A percentile compares a stretch with the other conserved stretches of the same genome.
phyloP scores from a whole-genome alignment of 495 filamentous ascomycete genomes.

The Penicillium soppii region DNA sequence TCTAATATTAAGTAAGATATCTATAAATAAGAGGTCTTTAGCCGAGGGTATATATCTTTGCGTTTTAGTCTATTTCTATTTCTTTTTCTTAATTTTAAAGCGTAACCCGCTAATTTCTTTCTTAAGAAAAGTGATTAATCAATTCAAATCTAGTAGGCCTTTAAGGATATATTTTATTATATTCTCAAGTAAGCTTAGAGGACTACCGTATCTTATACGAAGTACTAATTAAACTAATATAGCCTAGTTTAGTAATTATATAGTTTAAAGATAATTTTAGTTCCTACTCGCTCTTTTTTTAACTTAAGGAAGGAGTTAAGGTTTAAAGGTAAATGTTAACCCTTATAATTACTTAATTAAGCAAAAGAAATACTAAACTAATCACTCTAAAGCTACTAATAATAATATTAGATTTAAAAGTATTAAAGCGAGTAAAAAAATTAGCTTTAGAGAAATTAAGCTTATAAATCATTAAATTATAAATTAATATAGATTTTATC shows the following conservation, averaged over 20 bases:
- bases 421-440: not conserved
- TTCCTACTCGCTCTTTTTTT: not conserved
- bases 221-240: not conserved
- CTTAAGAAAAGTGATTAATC: not conserved
- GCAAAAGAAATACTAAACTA: conserved; percentile 3
- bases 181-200: not conserved
- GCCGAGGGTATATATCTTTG: no score
- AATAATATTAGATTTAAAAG: not conserved
- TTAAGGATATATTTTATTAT: conserved; percentile 4
- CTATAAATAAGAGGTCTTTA: no score
- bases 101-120: not conserved
- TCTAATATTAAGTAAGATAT: no score
- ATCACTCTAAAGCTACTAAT: not conserved
- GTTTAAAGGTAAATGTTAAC: conserved; percentile 5
- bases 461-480: not conserved
- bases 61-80: no score
- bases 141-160: not conserved
- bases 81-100: no score
- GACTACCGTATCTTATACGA: not conserved
- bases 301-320: not conserved
- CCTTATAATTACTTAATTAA: conserved; percentile 1
- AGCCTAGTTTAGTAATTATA: not conserved
- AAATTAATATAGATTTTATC: conserved; percentile 5
- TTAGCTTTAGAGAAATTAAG: not conserved
- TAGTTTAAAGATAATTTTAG: not conserved